Evolutionary conservation across 2,329 filamentous ascomycete species (phyloP).

Genomic region (Bipolaris sorokiniana): DNA sequence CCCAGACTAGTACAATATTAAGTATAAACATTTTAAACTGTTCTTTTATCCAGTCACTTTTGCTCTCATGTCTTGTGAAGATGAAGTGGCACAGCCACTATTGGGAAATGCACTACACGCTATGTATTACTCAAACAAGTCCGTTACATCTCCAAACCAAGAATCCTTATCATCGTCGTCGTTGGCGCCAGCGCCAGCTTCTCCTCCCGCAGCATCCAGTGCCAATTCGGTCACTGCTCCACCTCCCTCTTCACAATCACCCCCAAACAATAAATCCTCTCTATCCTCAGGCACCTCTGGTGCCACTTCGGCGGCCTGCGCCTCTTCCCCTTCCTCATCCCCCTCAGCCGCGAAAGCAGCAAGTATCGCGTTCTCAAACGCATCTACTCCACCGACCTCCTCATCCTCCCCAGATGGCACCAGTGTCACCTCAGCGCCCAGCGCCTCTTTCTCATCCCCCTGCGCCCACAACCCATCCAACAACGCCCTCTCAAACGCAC

Average conservation of each 20-base stretch:
- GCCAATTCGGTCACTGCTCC: not conserved
- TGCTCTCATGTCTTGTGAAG: not conserved
- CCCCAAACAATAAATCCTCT: not conserved
- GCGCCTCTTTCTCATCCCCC: not conserved
- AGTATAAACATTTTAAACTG: not conserved
- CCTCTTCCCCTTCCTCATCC: not conserved
- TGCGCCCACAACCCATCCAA: no score
- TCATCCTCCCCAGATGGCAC: not conserved
- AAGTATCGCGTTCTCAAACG: not conserved
- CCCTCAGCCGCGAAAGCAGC: not conserved
- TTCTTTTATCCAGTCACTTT: not conserved
- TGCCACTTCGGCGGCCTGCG: no score
- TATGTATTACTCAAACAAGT: not conserved
- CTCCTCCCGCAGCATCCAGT: not conserved
- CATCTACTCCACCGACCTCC: not conserved
- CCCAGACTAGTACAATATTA: not conserved
- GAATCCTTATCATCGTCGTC: not conserved
- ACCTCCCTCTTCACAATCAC: not conserved
- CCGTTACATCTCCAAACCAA: not conserved
- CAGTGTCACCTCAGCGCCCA: not conserved
- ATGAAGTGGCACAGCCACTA: not conserved
- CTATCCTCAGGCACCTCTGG: not conserved
- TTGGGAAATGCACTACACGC: not conserved
- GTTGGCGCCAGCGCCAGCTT: not conserved
- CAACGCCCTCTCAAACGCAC: no score